Percentiles rank a stretch among this genome's conserved stretches.
Conservation (phyloP, 352 stramenopile genomes). For the Phytophthora aleatoria region DNA sequence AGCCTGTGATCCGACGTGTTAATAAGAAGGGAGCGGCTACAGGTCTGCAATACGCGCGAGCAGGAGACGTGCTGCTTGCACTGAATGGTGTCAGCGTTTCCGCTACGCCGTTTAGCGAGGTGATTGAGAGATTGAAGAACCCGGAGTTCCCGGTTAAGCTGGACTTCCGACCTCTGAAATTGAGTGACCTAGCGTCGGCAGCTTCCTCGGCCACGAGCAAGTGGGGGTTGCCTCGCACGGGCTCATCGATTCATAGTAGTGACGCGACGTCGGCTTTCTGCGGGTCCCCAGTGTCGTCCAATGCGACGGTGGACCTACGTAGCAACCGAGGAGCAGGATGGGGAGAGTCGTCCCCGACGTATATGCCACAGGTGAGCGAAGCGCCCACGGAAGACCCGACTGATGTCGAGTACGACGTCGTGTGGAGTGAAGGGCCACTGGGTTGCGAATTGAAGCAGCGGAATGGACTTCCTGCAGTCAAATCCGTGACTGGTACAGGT, state of each 20-base stretch:
- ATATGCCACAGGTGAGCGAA: conserved; percentile 30
- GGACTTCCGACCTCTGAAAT: conserved; percentile 67
- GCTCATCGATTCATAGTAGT: conserved; percentile 44
- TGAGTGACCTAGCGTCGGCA: conserved; percentile 37
- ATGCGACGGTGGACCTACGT: conserved; percentile 34
- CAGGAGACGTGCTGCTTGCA: conserved; percentile 76
- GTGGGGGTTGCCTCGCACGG: conserved; percentile 30
- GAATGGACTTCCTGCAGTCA: conserved; percentile 68
- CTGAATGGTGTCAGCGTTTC: conserved; percentile 65
- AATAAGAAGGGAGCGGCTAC: conserved; percentile 72
- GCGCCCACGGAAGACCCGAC: conserved; percentile 25
- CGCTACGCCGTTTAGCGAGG: conserved; percentile 56
- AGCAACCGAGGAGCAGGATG: conserved; percentile 31
- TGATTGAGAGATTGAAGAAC: conserved; percentile 69
- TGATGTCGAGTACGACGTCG: conserved; percentile 73
- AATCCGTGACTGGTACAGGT: conserved; percentile 62
- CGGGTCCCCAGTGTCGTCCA: conserved; percentile 38
- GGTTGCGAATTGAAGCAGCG: conserved; percentile 79
- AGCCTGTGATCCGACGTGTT: conserved; percentile 72
- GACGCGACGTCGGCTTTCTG: conserved; percentile 34
- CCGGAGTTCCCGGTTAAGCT: conserved; percentile 70
- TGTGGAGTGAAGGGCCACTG: conserved; percentile 74
- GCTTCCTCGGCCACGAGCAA: conserved; percentile 20
- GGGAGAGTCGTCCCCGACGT: conserved; percentile 15
- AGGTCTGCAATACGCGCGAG: conserved; percentile 64